Evolutionary conservation across 192 early-diverging fungal genomes (phyloP), one percentile per base, ranked within the genome.

Genomic region (Paraglomus brasilianum): DNA sequence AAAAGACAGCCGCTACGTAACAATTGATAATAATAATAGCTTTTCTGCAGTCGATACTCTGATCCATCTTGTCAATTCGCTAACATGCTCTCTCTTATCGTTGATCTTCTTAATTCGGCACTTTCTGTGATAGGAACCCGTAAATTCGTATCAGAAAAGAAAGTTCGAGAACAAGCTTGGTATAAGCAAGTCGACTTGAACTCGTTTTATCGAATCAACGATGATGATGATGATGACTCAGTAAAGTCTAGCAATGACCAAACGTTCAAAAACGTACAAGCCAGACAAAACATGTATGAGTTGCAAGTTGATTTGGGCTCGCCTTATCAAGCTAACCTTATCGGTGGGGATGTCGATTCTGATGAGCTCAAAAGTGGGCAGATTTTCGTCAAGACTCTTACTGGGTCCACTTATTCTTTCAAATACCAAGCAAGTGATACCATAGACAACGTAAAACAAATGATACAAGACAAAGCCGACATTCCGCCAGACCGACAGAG

Each of bases 401-500:
- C 53, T 0, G 53, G 94, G 57, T 93, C 92, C 84, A 94, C 91
- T 69, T 91, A 94, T 76, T 92, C 89, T 64, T 80, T 96, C 48
- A 90, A 90, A 72, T 83, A 89, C 11, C 83, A 87, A 73, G 81
- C 87, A 41, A 86, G 83, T 5, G 86, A 89, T 77, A 87, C 85
- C 40, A 91, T 92, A 68, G 88, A 87, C 38, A 89, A 90, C 53
- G 90, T 92, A 55, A 92, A 90, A 85, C 74, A 82, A 51, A 91
- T 90, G 77, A 92, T 92, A 75, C 88, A 91, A 70, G 87, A 91
- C 73, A 89, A 87, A 77, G 88, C 89, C 75, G 88, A 85, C 15
- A 89, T 88, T 66, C 87, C 86, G 15, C 78, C 78, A 46, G 81
- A 88, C 62, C 85, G 88, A 73, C 88, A 90, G 70, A 83, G 88